These are phyloP conservation scores for Cutaneotrichosporon dermatis DNA, from an alignment of 1,284 basidiomycete species.

Conservation along the genomic window DNA sequence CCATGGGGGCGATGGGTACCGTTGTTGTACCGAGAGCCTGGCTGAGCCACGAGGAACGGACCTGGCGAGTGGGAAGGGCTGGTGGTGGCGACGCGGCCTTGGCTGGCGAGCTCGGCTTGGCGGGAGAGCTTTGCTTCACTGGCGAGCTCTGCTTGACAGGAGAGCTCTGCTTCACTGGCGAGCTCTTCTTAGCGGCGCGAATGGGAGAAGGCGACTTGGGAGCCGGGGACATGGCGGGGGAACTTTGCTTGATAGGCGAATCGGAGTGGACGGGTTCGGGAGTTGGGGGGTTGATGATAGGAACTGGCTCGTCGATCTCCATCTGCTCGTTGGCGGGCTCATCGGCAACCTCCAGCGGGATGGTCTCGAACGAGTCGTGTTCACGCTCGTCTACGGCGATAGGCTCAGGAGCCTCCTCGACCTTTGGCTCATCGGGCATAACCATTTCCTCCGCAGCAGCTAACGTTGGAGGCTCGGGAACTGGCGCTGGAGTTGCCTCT, in stretches of 20 bases:
- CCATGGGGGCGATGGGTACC: conserved; percentile 1
- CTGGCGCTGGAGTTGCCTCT: not conserved
- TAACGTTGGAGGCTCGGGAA: too few relatives aligned
- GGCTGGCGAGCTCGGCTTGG: not conserved
- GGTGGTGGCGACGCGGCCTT: conserved; percentile 4
- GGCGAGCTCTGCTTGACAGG: not conserved
- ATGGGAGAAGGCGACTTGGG: not conserved
- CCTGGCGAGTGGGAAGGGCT: conserved; percentile 28
- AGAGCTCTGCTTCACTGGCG: too few relatives aligned
- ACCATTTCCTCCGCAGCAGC: too few relatives aligned
- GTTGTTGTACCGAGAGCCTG: conserved; percentile 40
- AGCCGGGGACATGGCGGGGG: too few relatives aligned
- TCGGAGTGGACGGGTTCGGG: too few relatives aligned
- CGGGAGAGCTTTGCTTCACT: not conserved
- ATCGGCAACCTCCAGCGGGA: not conserved
- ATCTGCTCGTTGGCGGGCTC: not conserved
- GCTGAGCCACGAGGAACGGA: conserved; percentile 45
- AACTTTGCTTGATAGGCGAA: too few relatives aligned
- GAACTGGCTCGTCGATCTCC: not conserved
- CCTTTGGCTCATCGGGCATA: too few relatives aligned
- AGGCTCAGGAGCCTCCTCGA: not conserved
- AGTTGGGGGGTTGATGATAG: too few relatives aligned
- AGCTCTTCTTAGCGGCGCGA: too few relatives aligned
- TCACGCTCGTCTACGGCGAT: not conserved
- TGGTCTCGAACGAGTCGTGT: conserved; percentile 3